Evolutionary conservation across 106 monocot genomes (phyloP), one percentile per base, ranked within the genome.

Genomic region (Dendrobium nobile): DNA sequence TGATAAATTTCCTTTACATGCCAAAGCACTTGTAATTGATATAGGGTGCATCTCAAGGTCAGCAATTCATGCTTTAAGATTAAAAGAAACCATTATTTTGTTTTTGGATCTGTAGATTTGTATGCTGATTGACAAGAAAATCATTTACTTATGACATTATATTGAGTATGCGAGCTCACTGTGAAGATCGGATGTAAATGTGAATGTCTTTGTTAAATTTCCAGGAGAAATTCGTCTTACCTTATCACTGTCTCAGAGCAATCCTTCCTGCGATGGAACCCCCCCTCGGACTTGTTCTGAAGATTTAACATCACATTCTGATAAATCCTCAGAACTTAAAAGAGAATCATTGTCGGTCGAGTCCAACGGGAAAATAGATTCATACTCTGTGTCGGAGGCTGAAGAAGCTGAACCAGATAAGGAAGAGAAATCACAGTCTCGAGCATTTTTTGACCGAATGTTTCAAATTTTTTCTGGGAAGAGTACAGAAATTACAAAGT

Each of bases 141-240:
- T 73, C 72, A 73, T 67, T 28, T 67, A 22, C 72, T 73, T 73
- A 26, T 41, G 74, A 74, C 17, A 74, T n/a, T 70, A 6, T 42
- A 43, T 74, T 43, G n/a, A 18, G 74, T 10, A 11, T 70, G n/a
- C 43, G 0, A 18, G 31, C 41, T 24, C 73, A 73, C 15, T 47
- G 40, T 75, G 45, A 24, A 8, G 20, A 22, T 54, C 3, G 47
- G 7, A 48, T 80, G 68, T 80, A 22, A 54, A 73, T 26, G 5
- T 54, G 58, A 45, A 40, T 54, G 18, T 24, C 9, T 75, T 77
- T 75, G 55, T 17, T 47, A 45, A 75, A 78, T 65, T 42, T 89
- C 41, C 86, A 95, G 95, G 95, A 83, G 95, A 95, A 84, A 92
- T 95, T 83, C 80, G 74, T 75, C 92, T 95, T 72, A 40, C 20